These are phyloP conservation scores for Eutrema salsugineum DNA, from an alignment of 441 rosid species.

Conservation along the genomic window DNA sequence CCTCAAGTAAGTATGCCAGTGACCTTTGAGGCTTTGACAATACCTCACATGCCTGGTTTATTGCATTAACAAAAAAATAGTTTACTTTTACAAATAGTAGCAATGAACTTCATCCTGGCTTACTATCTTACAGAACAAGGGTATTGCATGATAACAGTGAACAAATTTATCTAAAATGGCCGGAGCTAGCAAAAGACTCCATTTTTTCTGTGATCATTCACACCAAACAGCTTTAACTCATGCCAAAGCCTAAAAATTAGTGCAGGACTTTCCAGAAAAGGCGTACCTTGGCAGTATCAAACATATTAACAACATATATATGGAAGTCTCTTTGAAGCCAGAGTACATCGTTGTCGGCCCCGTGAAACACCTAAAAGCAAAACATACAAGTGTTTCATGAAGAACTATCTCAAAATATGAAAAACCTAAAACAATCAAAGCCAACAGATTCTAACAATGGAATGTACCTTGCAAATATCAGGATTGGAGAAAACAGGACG, in stretches of 20 bases:
- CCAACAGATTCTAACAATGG: not conserved
- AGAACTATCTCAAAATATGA: not conserved
- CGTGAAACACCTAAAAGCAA: constrained; percentile 78
- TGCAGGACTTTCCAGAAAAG: not conserved
- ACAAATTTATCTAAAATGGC: not conserved
- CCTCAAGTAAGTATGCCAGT: constrained; percentile 82
- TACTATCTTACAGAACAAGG: not conserved
- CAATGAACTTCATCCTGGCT: not conserved
- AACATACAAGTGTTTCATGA: not conserved
- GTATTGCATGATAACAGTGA: not conserved
- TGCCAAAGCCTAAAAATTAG: not conserved
- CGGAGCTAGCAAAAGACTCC: not conserved
- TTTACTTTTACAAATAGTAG: constrained; percentile 10
- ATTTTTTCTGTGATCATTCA: not conserved
- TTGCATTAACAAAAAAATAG: constrained; percentile 11
- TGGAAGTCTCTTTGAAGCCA: constrained; percentile 99
- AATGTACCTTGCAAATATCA: constrained; percentile 72
- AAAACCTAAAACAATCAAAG: not conserved
- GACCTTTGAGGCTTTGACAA: constrained; percentile 89
- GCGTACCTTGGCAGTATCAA: constrained; percentile 91
- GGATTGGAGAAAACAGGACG: constrained; percentile 73
- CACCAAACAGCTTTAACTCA: not conserved
- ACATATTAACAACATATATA: constrained; percentile 85
- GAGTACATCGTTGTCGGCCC: constrained; percentile 91
- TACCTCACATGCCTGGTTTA: constrained; percentile 78